Conservation (phyloP, 140 eudicot species). For the Stevia rebaudiana region DNA sequence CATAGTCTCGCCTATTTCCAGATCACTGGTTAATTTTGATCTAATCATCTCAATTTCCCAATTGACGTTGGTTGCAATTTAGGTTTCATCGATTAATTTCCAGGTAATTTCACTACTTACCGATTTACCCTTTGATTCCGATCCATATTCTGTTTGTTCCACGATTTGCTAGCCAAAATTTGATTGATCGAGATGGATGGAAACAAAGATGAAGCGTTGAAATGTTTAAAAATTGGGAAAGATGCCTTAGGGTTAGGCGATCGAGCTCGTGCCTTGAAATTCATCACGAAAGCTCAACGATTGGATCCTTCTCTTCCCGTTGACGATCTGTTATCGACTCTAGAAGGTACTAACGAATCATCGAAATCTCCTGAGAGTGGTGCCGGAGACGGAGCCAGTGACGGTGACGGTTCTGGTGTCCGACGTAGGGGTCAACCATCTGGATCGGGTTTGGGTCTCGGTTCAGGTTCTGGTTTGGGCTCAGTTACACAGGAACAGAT, state of each 20-base stretch:
- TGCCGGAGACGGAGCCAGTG: constrained; percentile 12
- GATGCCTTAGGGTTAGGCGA: constrained; percentile 59
- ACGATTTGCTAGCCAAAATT: not conserved
- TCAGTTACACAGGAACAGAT: constrained; percentile 51
- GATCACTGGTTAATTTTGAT: not conserved
- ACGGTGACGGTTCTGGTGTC: constrained; percentile 21
- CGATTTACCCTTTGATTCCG: not conserved
- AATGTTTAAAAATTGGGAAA: constrained; percentile 55
- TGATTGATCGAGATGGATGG: constrained; percentile 51
- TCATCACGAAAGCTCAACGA: constrained; percentile 53
- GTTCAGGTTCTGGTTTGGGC: constrained; percentile 22
- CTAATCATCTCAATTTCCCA: not conserved
- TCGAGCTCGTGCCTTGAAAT: constrained; percentile 50
- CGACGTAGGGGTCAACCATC: constrained; percentile 42
- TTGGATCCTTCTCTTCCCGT: constrained; percentile 52
- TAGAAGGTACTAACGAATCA: constrained; percentile 15
- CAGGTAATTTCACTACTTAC: constrained; percentile 13
- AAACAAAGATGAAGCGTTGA: constrained; percentile 79
- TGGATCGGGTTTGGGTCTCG: constrained; percentile 21
- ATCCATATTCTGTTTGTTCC: not conserved
- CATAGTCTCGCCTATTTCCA: not conserved
- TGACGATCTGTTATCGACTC: constrained; percentile 39
- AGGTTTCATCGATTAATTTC: constrained; percentile 6
- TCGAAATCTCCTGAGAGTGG: constrained; percentile 16
- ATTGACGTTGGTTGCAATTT: not conserved